Base-by-base conservation (phyloP, 176 grass and related monocot species). In the Cenchrus purpureus region DNA sequence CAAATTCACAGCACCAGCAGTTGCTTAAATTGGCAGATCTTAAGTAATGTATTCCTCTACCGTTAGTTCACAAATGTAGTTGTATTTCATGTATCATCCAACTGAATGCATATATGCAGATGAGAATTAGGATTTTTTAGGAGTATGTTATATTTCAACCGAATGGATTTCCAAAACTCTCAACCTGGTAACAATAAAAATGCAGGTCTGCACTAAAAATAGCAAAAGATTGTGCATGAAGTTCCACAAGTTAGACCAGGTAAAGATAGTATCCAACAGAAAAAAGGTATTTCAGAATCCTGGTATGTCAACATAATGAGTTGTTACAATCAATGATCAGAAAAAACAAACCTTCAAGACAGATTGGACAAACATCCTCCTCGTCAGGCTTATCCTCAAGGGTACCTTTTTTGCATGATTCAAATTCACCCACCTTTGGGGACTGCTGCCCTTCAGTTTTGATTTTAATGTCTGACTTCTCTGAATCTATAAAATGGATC, bases 311-410 rank as follows among this genome's bases (percentile, higher is more conserved):
- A 15, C 15, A 13, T 61, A 65, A 80, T 52, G 13, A 67, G 2
- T n/a, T 8, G 19, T 40, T 40, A 40, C 37, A 40, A 4, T 40
- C 37, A 4, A 1, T 29, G 46, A 29, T 56, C 29, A 55, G 79
- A 44, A 80, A 54, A 76, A 78, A 79, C 19, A 65, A 73, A 97
- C 94, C 91, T 91, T 93, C 94, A 83, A 97, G 94, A 82, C 94
- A 97, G 77, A 91, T 97, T 77, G 94, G 91, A 44, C 91, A 97
- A 86, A 89, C 91, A 79, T 97, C 94, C 65, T 97, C 94, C 61
- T 93, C 94, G 22, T 91, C 89, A 81, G 73, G 37, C 52, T 68
- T 85, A 37, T 79, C 71, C 46, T 50, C 67, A 58, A 69, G 8
- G 64, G 32, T n/a, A 63, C 62, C 64, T 64, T 84, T 89, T 62